These are phyloP conservation scores for Chrysopogon serrulatus DNA, from an alignment of 176 grass and related monocot genomes.

Conservation along the genomic window DNA sequence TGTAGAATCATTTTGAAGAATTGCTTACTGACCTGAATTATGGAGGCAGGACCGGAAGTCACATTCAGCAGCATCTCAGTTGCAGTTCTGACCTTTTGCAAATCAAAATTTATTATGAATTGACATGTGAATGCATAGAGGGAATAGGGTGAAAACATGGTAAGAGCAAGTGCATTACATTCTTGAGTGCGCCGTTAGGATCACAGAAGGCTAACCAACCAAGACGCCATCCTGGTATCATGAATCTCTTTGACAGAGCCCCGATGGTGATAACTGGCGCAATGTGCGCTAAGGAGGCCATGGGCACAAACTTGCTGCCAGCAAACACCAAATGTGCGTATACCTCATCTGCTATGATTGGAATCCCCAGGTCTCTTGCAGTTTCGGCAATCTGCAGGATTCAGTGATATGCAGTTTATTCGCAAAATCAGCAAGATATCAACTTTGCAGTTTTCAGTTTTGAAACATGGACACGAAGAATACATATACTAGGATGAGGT, in stretches of 20 bases:
- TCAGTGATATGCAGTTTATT: not conserved
- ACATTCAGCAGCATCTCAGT: slow-evolving; percentile 88
- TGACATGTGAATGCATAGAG: not conserved
- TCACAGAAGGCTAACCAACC: slow-evolving; percentile 90
- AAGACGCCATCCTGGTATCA: slow-evolving; percentile 89
- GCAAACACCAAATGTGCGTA: slow-evolving; percentile 81
- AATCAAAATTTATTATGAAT: slow-evolving; percentile 14
- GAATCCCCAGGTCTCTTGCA: slow-evolving; percentile 68
- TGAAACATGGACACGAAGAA: not conserved
- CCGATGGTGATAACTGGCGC: slow-evolving; percentile 70
- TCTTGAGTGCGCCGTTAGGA: slow-evolving; percentile 48
- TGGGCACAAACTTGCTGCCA: slow-evolving; percentile 57
- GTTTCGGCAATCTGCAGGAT: slow-evolving; percentile 67
- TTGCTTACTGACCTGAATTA: slow-evolving; percentile 62
- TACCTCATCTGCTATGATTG: slow-evolving; percentile 78
- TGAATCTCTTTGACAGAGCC: slow-evolving; percentile 80
- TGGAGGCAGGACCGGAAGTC: slow-evolving; percentile 63
- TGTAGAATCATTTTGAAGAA: not conserved
- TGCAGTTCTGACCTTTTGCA: slow-evolving; percentile 60
- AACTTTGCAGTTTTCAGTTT: not conserved
- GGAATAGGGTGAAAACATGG: not conserved
- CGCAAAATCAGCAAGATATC: not conserved
- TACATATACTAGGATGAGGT: not conserved
- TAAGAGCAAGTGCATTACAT: slow-evolving; percentile 20
- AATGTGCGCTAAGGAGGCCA: slow-evolving; percentile 74